A percentile compares a stretch with the other conserved stretches of the same genome.
These are phyloP conservation scores for Colletotrichum navitas DNA, from an alignment of 2,329 filamentous ascomycete genomes.

Conservation along the genomic window DNA sequence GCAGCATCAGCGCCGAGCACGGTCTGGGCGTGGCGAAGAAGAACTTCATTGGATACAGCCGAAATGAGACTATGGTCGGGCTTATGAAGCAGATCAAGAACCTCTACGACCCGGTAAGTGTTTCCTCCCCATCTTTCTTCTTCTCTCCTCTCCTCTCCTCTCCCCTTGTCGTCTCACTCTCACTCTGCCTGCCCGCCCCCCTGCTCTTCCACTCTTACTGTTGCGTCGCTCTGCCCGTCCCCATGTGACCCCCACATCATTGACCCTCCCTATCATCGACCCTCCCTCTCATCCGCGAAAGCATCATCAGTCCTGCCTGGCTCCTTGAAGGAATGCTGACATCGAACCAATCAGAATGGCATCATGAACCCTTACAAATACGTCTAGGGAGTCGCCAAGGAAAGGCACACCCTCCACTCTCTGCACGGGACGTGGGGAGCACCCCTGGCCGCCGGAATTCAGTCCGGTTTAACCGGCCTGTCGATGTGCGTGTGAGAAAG, in stretches of 20 bases:
- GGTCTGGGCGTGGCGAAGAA: constrained; percentile 96
- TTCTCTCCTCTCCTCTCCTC: constrained; percentile 18
- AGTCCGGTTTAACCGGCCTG: constrained; percentile 19
- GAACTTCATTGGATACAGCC: constrained; percentile 93
- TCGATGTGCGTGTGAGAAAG: constrained; percentile 18
- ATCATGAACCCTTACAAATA: constrained; percentile 99
- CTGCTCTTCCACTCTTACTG: constrained; percentile 8
- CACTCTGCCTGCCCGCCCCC: neutral
- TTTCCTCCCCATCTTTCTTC: constrained; percentile 15
- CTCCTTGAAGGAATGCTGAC: constrained; percentile 41
- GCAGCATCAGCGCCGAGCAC: constrained; percentile 97
- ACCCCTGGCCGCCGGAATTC: constrained; percentile 5
- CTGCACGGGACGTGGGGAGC: constrained; percentile 2
- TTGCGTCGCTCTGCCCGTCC: constrained; percentile 11
- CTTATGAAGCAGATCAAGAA: constrained; percentile 97
- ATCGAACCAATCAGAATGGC: constrained; percentile 74
- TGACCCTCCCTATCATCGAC: neutral
- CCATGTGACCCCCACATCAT: constrained; percentile 26
- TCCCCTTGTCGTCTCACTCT: constrained; percentile 19
- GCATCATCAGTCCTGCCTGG: constrained; percentile 33
- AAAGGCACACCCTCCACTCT: constrained; percentile 21
- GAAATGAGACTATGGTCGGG: constrained; percentile 85
- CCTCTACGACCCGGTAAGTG: constrained; percentile 90
- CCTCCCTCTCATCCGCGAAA: neutral
- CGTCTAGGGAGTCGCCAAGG: constrained; percentile 63